phyloP scores from a whole-genome alignment of 257 asterid genomes.

The Capsicum pubescens region DNA sequence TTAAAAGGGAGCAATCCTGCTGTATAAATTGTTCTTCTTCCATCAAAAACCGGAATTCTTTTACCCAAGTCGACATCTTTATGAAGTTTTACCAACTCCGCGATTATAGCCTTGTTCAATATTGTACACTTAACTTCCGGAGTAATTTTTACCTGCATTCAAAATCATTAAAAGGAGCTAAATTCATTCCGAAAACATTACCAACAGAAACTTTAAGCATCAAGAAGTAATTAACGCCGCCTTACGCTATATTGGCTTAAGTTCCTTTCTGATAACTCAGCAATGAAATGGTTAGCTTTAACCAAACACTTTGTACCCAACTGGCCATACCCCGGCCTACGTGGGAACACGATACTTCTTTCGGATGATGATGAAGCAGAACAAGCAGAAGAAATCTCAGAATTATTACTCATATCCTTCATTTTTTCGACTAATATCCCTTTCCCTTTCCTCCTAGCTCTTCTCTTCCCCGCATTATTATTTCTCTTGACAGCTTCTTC shows the following conservation, averaged over 20 bases:
- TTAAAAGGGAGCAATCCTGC: conserved; percentile 59
- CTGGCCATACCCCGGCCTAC: conserved; percentile 48
- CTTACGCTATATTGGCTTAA: conserved; percentile 61
- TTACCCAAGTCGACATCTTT: conserved; percentile 53
- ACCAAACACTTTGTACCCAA: conserved; percentile 48
- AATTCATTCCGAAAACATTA: not conserved
- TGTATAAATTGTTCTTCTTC: conserved; percentile 55
- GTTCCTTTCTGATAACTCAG: conserved; percentile 53
- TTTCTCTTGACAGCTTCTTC: conserved; percentile 28
- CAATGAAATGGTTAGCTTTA: conserved; percentile 56
- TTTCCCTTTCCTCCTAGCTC: conserved; percentile 41
- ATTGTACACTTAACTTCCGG: conserved; percentile 54
- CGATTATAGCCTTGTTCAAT: conserved; percentile 58
- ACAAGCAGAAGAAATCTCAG: conserved; percentile 21
- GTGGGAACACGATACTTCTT: conserved; percentile 35
- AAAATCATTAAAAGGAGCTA: not conserved
- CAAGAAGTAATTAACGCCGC: not conserved
- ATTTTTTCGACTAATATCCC: conserved; percentile 32
- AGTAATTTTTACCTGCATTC: conserved; percentile 48
- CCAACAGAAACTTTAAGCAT: not conserved
- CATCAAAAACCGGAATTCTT: conserved; percentile 63
- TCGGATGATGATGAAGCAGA: conserved; percentile 38
- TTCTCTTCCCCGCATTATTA: conserved; percentile 32
- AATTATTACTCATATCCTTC: conserved; percentile 32
- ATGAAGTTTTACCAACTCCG: conserved; percentile 52